A percentile compares a stretch with the other conserved stretches of the same genome.
Conservation (phyloP, 495 filamentous ascomycete genomes). For the Penicillium daleae region DNA sequence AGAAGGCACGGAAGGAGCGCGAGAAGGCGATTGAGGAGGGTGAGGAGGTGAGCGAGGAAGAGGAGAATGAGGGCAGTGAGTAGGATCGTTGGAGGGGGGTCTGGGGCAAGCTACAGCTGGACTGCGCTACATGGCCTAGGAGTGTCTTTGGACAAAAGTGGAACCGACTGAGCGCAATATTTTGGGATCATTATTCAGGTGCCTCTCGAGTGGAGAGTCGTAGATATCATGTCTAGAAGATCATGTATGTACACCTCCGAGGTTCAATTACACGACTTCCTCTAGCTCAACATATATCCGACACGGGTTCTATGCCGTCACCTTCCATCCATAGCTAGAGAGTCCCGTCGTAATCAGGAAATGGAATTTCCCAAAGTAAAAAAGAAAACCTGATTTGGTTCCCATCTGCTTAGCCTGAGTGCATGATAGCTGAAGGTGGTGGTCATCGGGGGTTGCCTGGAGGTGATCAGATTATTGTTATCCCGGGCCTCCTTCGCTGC, state of each 20-base stretch:
- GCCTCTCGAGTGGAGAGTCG: too few species aligned
- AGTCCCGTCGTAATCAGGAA: too few species aligned
- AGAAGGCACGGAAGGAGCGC: constrained; percentile 65
- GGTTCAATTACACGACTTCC: too few species aligned
- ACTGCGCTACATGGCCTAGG: constrained; percentile 12
- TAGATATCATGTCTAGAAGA: too few species aligned
- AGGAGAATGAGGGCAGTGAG: constrained; percentile 40
- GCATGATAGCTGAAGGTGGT: too few species aligned
- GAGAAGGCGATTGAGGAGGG: constrained; percentile 73
- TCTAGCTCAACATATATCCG: too few species aligned
- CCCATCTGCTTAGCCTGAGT: too few species aligned
- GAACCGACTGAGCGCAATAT: background rate
- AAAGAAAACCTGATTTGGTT: background rate
- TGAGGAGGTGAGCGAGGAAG: constrained; percentile 69
- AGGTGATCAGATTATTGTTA: background rate
- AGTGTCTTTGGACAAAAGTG: background rate
- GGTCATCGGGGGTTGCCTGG: background rate
- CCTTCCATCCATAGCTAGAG: too few species aligned
- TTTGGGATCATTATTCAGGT: too few species aligned
- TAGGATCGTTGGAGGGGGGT: background rate
- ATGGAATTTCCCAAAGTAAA: background rate
- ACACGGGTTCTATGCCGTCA: too few species aligned
- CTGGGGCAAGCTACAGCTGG: constrained; percentile 22
- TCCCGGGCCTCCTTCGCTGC: background rate
- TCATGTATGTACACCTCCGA: too few species aligned